Evolutionary conservation across 148 eudicot species (phyloP), one percentile per base, ranked within the genome.

Genomic region (Vaccinium darrowii): DNA sequence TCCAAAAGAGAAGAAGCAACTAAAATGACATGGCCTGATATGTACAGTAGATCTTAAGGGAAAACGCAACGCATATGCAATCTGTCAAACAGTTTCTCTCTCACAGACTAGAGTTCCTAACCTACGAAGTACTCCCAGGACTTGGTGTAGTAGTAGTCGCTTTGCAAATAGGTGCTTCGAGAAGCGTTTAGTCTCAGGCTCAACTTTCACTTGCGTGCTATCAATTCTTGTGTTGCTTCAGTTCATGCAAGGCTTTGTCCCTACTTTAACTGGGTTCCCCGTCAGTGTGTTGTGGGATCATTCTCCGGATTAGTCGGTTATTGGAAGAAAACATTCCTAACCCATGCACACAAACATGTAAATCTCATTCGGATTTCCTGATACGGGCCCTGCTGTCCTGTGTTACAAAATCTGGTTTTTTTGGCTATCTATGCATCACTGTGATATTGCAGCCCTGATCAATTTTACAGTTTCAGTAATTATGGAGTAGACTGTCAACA

Each of bases 401-500:
- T 62, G 25, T 5, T 7, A 8, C 12, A 63, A 63, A 63, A 62
- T n/a, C n/a, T n/a, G 21, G 67, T 2, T 36, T 19, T 57, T 50
- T 58, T 58, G 63, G 63, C n/a, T 16, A 23, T 65, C 19, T 5
- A 8, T 1, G 72, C n/a, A 58, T 65, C 72, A 65, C 72, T 10
- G 30, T 65, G 72, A 9, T 23, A 65, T 23, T 18, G 85, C 90
- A 3, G 76, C 81, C 82, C 87, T 82, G 21, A 92, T 90, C 14
- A 75, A 78, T 25, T 86, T 74, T 47, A 85, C 76, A 36, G 92
- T 88, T 16, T 76, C 78, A 4, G 39, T 78, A 27, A 91, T 86
- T 56, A 90, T 86, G 30, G 72, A 84, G 78, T 84, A 56, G 57
- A 91, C 39, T 74, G 89, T 89, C 0, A 47, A 67, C 51, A 86